A percentile compares a stretch with the other conserved stretches of the same genome.
These are phyloP conservation scores for Pseudogymnoascus sp. DNA, from an alignment of 2,329 filamentous ascomycete genomes.

Conservation along the genomic window DNA sequence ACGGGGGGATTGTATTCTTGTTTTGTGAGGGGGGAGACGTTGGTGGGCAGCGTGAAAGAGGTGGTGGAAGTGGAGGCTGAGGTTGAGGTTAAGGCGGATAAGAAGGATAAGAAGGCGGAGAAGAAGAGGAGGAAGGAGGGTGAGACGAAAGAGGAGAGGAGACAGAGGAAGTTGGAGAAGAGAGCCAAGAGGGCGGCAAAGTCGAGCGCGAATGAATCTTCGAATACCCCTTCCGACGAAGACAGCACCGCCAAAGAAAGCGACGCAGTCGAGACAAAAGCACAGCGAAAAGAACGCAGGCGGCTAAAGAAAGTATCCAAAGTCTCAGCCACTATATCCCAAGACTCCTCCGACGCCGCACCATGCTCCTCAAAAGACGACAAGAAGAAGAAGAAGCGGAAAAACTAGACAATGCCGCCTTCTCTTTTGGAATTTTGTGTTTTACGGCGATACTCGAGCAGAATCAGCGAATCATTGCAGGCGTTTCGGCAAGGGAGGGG, in stretches of 20 bases:
- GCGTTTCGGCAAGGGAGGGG: constrained; percentile 4
- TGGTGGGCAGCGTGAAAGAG: constrained; percentile 50
- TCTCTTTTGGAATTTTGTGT: background rate
- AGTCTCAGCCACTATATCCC: constrained; percentile 11
- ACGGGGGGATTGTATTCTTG: constrained; percentile 61
- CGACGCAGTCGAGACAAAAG: constrained; percentile 21
- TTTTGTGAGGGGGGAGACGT: constrained; percentile 74
- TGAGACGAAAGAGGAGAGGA: constrained; percentile 26
- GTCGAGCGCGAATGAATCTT: constrained; percentile 18
- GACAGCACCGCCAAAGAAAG: background rate
- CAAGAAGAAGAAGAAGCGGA: constrained; percentile 25
- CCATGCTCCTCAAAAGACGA: constrained; percentile 15
- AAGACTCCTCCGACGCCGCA: background rate
- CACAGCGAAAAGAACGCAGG: constrained; percentile 32
- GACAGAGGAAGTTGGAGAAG: constrained; percentile 26
- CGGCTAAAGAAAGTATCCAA: constrained; percentile 26
- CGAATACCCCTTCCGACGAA: constrained; percentile 5
- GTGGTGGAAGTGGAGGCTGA: background rate
- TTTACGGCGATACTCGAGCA: background rate
- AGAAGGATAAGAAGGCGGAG: constrained; percentile 16
- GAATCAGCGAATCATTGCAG: constrained; percentile 9
- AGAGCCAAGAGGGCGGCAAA: constrained; percentile 30
- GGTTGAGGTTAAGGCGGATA: constrained; percentile 3
- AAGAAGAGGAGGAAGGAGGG: constrained; percentile 17
- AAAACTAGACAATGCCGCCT: constrained; percentile 14